These are phyloP conservation scores for Grosmannia huntii DNA, from an alignment of 2,329 filamentous ascomycete genomes.

Conservation along the genomic window DNA sequence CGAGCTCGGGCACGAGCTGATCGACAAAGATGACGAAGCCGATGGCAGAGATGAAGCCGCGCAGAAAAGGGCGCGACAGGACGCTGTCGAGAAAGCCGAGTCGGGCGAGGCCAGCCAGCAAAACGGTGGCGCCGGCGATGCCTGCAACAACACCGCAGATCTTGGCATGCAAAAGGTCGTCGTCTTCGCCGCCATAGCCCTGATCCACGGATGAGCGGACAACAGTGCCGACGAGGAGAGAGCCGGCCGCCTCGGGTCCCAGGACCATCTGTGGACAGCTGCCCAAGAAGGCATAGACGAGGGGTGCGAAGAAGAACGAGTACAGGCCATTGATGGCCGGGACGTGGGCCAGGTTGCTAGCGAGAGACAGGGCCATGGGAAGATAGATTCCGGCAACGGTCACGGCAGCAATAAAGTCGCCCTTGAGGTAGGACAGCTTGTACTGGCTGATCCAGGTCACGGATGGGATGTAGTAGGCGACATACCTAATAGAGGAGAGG, in stretches of 20 bases:
- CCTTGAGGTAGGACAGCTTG: slow-evolving; percentile 64
- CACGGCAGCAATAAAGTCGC: slow-evolving; percentile 76
- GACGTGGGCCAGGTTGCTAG: slow-evolving; percentile 82
- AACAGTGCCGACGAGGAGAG: slow-evolving; percentile 76
- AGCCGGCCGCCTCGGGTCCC: slow-evolving; percentile 88
- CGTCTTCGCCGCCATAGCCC: slow-evolving; percentile 51
- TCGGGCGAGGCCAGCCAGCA: slow-evolving; percentile 73
- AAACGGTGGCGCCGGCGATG: slow-evolving; percentile 75
- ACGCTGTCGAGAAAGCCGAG: slow-evolving; percentile 92
- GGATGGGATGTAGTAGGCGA: slow-evolving; percentile 87
- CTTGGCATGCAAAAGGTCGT: slow-evolving; percentile 56
- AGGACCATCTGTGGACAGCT: slow-evolving; percentile 90
- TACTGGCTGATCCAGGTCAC: slow-evolving; percentile 88
- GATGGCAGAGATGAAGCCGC: slow-evolving; percentile 95
- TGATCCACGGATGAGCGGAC: slow-evolving; percentile 64
- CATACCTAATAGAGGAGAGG: slow-evolving; percentile 52
- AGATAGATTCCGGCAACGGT: slow-evolving; percentile 99
- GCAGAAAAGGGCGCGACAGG: slow-evolving; percentile 77
- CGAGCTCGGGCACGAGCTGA: slow-evolving; percentile 83
- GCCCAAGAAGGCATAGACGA: slow-evolving; percentile 83
- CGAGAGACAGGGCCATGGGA: slow-evolving; percentile 89
- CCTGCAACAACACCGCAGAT: slow-evolving; percentile 82
- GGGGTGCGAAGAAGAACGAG: slow-evolving; percentile 81
- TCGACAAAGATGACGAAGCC: slow-evolving; percentile 94
- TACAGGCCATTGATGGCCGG: slow-evolving; percentile 91